phyloP scores from a whole-genome alignment of 495 filamentous ascomycete species.

The Lasiosphaeria hispida region DNA sequence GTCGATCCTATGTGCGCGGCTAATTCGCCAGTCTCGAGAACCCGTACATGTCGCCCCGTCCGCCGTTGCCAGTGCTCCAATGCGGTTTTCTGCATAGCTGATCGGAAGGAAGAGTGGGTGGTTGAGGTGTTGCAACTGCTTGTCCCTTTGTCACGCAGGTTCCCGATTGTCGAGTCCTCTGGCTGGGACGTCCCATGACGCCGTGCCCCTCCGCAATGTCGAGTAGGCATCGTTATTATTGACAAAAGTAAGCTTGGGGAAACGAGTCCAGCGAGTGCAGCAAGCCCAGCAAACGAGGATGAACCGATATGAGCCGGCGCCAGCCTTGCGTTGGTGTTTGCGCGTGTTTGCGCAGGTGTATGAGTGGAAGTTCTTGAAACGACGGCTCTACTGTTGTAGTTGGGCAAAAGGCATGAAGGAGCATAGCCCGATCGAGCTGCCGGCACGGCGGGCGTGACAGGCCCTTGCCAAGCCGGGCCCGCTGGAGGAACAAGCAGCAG shows the following conservation, averaged over 20 bases:
- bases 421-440: not conserved
- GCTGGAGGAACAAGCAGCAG: conserved; percentile 5
- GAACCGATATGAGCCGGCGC: not conserved
- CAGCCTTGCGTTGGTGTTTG: not conserved
- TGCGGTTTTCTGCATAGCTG: not conserved
- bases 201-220: conserved; percentile 7
- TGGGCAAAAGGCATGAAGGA: not conserved
- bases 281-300: not conserved
- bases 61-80: not conserved
- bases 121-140: not conserved
- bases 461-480: conserved; percentile 10
- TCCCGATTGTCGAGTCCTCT: not conserved
- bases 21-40: conserved; percentile 1
- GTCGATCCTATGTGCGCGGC: conserved; percentile 15
- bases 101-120: not conserved
- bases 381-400: not conserved
- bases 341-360: not conserved
- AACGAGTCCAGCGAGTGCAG: too few relatives aligned
- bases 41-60: too few relatives aligned
- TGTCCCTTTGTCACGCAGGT: not conserved
- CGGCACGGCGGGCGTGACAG: conserved; percentile 3
- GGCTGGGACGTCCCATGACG: not conserved
- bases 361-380: not conserved
- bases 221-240: not conserved
- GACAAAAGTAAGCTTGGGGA: too few relatives aligned